These are phyloP conservation scores for Kalmanozyma brasiliensis DNA, from an alignment of 1,284 basidiomycete genomes.

Conservation along the genomic window DNA sequence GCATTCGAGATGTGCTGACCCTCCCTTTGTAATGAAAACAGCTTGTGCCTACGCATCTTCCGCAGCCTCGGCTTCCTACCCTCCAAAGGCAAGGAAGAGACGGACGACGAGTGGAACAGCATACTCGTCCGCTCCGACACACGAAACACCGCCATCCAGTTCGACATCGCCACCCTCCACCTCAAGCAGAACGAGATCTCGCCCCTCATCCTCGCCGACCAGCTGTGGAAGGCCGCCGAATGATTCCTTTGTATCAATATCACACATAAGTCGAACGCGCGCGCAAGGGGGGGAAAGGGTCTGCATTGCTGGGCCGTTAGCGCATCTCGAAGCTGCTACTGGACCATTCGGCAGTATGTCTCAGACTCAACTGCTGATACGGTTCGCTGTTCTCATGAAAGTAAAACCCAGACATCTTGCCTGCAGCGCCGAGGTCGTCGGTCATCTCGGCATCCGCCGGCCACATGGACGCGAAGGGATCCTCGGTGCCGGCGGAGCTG, in stretches of 20 bases:
- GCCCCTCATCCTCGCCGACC: constrained; percentile 43
- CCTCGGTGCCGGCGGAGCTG: constrained; percentile 5
- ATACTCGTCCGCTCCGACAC: constrained; percentile 52
- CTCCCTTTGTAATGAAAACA: constrained; percentile 2
- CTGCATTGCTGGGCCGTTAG: constrained; percentile 24
- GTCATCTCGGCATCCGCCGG: constrained; percentile 6
- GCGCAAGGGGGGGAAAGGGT: too few species aligned
- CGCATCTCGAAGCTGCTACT: constrained; percentile 69
- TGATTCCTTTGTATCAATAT: too few species aligned
- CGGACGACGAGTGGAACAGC: constrained; percentile 38
- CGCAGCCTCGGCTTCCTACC: constrained; percentile 55
- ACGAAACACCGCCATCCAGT: constrained; percentile 53
- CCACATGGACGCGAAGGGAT: constrained; percentile 20
- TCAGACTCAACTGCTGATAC: constrained; percentile 72
- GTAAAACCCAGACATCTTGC: constrained; percentile 86
- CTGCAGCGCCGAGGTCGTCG: constrained; percentile 41
- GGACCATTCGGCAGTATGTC: constrained; percentile 68
- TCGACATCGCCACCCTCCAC: constrained; percentile 42
- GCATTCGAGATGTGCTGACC: too few species aligned
- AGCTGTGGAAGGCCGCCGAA: constrained; percentile 56
- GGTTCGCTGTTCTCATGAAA: constrained; percentile 90
- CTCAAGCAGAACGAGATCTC: constrained; percentile 36
- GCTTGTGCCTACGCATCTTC: constrained; percentile 51
- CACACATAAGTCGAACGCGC: too few species aligned
- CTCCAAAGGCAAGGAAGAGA: constrained; percentile 7